These are phyloP conservation scores for Talaromyces thailandensis DNA, from an alignment of 495 filamentous ascomycete genomes.

Conservation along the genomic window DNA sequence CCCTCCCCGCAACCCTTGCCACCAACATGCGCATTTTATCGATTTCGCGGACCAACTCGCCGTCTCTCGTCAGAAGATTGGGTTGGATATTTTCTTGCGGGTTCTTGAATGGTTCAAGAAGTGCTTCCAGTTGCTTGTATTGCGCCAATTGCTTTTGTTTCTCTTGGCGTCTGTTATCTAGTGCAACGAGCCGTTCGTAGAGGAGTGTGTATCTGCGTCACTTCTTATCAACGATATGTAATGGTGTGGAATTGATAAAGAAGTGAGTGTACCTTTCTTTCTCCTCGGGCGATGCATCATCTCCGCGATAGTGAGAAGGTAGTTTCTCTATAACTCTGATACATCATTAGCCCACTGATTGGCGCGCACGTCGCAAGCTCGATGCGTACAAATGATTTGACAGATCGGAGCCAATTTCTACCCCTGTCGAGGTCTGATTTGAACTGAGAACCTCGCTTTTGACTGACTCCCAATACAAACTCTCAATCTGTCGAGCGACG, in stretches of 20 bases:
- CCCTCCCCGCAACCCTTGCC: slow-evolving; percentile 56
- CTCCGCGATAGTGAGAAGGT: slow-evolving; percentile 22
- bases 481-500: slow-evolving; percentile 74
- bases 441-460: slow-evolving; percentile 35
- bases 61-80: slow-evolving; percentile 67
- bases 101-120: slow-evolving; percentile 52
- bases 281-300: slow-evolving; percentile 21
- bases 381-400: slow-evolving; percentile 34
- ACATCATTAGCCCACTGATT: slow-evolving; percentile 14
- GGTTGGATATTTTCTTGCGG: slow-evolving; percentile 57
- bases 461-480: slow-evolving; percentile 52
- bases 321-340: slow-evolving; percentile 32
- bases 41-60: slow-evolving; percentile 63
- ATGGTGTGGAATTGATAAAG: slow-evolving; percentile 12
- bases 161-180: slow-evolving; percentile 44
- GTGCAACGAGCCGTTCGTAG: slow-evolving; percentile 36
- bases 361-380: neutral
- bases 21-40: slow-evolving; percentile 69
- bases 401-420: slow-evolving; percentile 34
- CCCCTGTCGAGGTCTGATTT: slow-evolving; percentile 22
- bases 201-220: slow-evolving; percentile 48
- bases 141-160: slow-evolving; percentile 46
- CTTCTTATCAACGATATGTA: slow-evolving; percentile 14
- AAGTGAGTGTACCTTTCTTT: slow-evolving; percentile 8
- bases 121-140: slow-evolving; percentile 42